phyloP scores from a whole-genome alignment of 164 flowering plant genomes.

The Macadamia integrifolia region DNA sequence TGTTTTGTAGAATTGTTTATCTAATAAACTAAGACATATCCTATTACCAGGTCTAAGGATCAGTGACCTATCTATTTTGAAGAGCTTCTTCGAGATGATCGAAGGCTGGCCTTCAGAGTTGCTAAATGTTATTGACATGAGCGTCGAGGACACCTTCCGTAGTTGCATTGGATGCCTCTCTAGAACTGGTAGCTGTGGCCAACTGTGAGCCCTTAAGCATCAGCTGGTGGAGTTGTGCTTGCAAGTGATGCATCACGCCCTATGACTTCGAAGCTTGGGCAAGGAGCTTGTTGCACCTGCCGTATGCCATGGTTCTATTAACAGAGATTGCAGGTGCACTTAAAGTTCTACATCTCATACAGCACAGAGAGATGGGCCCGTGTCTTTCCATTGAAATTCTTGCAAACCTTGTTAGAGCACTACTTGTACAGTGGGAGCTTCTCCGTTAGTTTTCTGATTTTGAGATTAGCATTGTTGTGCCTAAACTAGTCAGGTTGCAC shows the following conservation, averaged over 20 bases:
- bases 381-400: slow-evolving; percentile 59
- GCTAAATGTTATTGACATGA: no score
- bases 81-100: no score
- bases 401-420: slow-evolving; percentile 66
- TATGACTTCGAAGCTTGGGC: no score
- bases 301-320: slow-evolving; percentile 74
- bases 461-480: slow-evolving; percentile 60
- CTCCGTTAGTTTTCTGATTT: slow-evolving; percentile 57
- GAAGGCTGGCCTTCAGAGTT: no score
- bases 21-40: not conserved
- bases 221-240: no score
- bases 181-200: no score
- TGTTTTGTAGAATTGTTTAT: not conserved
- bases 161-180: no score
- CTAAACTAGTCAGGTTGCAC: slow-evolving; percentile 68
- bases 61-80: no score
- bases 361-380: slow-evolving; percentile 74
- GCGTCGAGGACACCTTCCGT: slow-evolving; percentile 7
- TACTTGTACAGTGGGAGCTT: slow-evolving; percentile 62
- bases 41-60: not conserved
- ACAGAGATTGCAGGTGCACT: slow-evolving; percentile 51
- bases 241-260: no score
- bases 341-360: slow-evolving; percentile 36
- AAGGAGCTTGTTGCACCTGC: slow-evolving; percentile 58
- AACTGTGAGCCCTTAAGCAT: no score